A percentile compares a stretch with the other conserved stretches of the same genome.
phyloP scores from a whole-genome alignment of 192 early-diverging fungal genomes.

The Gaertneriomyces sp. region DNA sequence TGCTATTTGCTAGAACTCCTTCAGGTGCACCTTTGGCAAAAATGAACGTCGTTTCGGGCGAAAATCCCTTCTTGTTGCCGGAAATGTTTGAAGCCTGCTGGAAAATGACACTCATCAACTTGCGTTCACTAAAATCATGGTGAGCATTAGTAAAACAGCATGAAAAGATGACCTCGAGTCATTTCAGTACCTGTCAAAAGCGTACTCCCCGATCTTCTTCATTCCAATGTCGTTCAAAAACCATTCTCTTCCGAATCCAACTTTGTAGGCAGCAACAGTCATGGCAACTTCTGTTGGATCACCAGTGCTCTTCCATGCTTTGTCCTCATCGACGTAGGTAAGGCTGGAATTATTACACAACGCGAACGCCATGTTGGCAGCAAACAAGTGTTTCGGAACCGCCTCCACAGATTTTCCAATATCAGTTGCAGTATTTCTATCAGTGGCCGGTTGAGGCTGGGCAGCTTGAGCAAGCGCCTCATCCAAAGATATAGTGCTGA shows the following conservation, averaged over 20 bases:
- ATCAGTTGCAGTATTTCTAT: constrained; percentile 31
- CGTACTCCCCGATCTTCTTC: constrained; percentile 73
- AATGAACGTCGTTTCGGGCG: constrained; percentile 48
- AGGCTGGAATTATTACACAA: constrained; percentile 88
- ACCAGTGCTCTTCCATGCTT: constrained; percentile 71
- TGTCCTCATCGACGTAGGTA: constrained; percentile 48
- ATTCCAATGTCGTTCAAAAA: constrained; percentile 58
- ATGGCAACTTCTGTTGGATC: constrained; percentile 97
- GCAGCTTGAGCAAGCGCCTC: constrained; percentile 18
- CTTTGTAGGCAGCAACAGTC: constrained; percentile 79
- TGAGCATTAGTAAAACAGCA: constrained; percentile 1
- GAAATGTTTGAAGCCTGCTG: constrained; percentile 22
- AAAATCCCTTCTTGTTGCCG: constrained; percentile 6
- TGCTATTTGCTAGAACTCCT: constrained; percentile 73
- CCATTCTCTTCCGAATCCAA: constrained; percentile 62
- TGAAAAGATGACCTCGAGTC: background rate
- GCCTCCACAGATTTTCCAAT: constrained; percentile 43
- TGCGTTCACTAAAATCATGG: constrained; percentile 68
- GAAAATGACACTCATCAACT: constrained; percentile 89
- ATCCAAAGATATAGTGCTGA: constrained; percentile 7
- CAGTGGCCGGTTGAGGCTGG: constrained; percentile 3
- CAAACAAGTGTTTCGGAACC: constrained; percentile 49
- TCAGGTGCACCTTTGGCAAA: constrained; percentile 93
- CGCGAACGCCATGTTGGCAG: constrained; percentile 67
- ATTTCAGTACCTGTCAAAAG: constrained; percentile 66